Evolutionary conservation across 768 basidiomycete species (phyloP).

Genomic region (Boletellus ananas): DNA sequence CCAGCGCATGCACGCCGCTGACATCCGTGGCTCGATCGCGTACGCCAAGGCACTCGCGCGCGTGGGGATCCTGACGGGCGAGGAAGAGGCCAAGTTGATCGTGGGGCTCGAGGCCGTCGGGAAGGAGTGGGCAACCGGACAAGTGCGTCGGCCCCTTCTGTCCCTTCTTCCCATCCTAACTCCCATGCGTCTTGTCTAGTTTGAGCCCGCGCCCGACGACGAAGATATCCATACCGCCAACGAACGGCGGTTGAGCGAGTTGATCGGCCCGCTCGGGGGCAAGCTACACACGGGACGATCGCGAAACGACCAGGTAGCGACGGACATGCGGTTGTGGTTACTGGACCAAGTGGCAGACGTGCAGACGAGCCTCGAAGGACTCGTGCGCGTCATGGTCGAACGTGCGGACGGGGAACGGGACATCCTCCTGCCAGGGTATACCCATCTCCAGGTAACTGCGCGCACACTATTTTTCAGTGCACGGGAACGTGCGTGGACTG

Average conservation of each 20-base stretch:
- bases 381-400: constrained; percentile 86
- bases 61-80: constrained; percentile 73
- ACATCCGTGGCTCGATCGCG: constrained; percentile 92
- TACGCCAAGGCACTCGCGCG: constrained; percentile 85
- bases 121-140: constrained; percentile 80
- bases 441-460: constrained; percentile 80
- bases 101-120: constrained; percentile 72
- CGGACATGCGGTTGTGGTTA: constrained; percentile 97
- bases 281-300: constrained; percentile 97
- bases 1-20: constrained; percentile 87
- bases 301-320: constrained; percentile 97
- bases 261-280: constrained; percentile 89
- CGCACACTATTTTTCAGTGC: not conserved
- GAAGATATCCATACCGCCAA: constrained; percentile 99
- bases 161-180: not conserved
- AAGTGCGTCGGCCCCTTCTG: constrained; percentile 36
- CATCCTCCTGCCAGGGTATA: constrained; percentile 91
- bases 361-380: constrained; percentile 63
- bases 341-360: constrained; percentile 70
- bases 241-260: constrained; percentile 87
- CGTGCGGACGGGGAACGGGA: constrained; percentile 93
- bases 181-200: constrained; percentile 41
- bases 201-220: constrained; percentile 76
- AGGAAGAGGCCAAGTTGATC: constrained; percentile 71
- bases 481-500: not conserved